Percentiles rank a stretch among this genome's conserved stretches.
Conservation (phyloP, 805 yeast genomes). For the Wickerhamomyces pijperi region DNA sequence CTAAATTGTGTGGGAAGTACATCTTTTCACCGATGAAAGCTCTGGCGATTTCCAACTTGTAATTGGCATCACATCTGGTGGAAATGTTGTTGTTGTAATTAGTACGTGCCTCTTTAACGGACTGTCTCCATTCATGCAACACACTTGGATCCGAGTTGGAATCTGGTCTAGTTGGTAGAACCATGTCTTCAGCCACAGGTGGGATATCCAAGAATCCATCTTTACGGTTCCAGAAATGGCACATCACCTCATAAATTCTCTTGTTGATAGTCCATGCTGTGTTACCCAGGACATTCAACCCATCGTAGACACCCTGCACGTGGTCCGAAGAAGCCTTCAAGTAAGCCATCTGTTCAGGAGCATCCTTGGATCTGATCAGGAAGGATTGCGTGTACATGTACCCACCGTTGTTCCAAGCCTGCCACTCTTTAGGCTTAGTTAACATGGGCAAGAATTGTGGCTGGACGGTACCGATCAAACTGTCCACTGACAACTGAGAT, state of each 20-base stretch:
- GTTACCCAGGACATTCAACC: constrained; percentile 74
- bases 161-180: constrained; percentile 47
- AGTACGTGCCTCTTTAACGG: constrained; percentile 44
- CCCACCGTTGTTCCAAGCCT: constrained; percentile 74
- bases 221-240: constrained; percentile 82
- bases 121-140: constrained; percentile 55
- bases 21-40: constrained; percentile 76
- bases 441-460: constrained; percentile 93
- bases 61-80: constrained; percentile 86
- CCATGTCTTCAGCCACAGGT: constrained; percentile 32
- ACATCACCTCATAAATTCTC: constrained; percentile 53
- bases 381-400: constrained; percentile 53
- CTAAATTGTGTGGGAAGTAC: constrained; percentile 72
- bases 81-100: constrained; percentile 65
- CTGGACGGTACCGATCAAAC: constrained; percentile 51
- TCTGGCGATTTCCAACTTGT: constrained; percentile 89
- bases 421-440: constrained; percentile 85
- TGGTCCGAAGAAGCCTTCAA: constrained; percentile 73
- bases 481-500: constrained; percentile 54
- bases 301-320: constrained; percentile 59
- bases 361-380: constrained; percentile 68
- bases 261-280: constrained; percentile 92
- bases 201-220: constrained; percentile 66
- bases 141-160: constrained; percentile 61
- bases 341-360: constrained; percentile 86